Base-by-base conservation (phyloP, 345 rosid species). In the Capsella bursapastoris region DNA sequence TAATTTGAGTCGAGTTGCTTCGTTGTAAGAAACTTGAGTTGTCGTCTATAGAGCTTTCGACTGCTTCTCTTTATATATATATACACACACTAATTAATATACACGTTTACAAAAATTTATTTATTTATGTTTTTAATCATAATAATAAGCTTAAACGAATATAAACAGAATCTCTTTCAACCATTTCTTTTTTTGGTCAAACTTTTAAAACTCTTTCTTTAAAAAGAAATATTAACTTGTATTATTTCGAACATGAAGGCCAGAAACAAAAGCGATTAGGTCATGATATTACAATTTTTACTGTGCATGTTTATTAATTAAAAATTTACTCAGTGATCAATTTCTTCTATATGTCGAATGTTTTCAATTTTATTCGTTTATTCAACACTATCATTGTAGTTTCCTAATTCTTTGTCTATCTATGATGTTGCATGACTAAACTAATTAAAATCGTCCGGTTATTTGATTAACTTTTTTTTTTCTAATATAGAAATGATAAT, bases 11-110 rank as follows among this genome's bases (percentile, higher is more conserved):
- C 25, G 66, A 66, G 52, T 50, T 50, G 55, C 29, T 63, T 59
- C 41, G 44, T 22, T 28, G 50, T 71, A 49, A 58, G 75, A 49
- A 52, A 34, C 13, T 56, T 45, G 48, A 55, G 57, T 51, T 41
- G 57, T 52, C 60, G 3, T 12, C 10, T 7, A 7, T 38, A 38
- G 57, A 12, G 45, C 57, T 32, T 67, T 32, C 47, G 57, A 22
- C 57, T 75, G 45, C 78, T 74, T 66, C 78, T 74, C 66, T 38
- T 58, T 57, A 57, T 66, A 66, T 66, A 74, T 66, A 66, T 37
- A 18, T 18, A 18, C 22, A 57, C 34, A 31, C 34, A 4, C 6
- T 31, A 4, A 4, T 3, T 3, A 31, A 74, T 74, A 66, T 66
- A 74, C 28, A 57, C 51, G 22, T 48, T 4, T 38, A 37, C 49